Conservation (phyloP, 2,329 filamentous ascomycete genomes). For the Arthrinium phaeospermum region DNA sequence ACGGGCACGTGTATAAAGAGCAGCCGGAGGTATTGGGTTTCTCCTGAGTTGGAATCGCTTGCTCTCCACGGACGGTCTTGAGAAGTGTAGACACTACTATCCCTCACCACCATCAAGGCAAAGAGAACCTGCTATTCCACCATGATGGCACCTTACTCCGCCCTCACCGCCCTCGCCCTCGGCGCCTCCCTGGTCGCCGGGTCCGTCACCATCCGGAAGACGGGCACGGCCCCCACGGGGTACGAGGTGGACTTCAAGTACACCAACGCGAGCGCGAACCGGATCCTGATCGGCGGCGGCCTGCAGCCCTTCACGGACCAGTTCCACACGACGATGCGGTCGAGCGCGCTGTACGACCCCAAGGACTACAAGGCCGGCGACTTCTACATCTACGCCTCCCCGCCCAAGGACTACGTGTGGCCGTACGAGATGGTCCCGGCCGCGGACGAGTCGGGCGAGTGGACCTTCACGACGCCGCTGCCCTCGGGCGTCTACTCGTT, state of each 20-base stretch:
- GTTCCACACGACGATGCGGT: slow-evolving; percentile 33
- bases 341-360: slow-evolving; percentile 33
- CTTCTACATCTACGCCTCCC: slow-evolving; percentile 32
- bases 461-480: slow-evolving; percentile 36
- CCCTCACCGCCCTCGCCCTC: slow-evolving; percentile 5
- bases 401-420: slow-evolving; percentile 28
- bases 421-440: slow-evolving; percentile 35
- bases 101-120: not conserved
- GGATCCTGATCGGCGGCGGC: slow-evolving; percentile 32
- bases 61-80: not conserved
- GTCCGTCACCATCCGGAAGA: slow-evolving; percentile 20
- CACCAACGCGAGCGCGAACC: slow-evolving; percentile 19
- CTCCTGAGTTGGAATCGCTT: not conserved
- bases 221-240: slow-evolving; percentile 20
- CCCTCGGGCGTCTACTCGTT: slow-evolving; percentile 34
- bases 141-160: slow-evolving; percentile 5
- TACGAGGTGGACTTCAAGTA: slow-evolving; percentile 23
- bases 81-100: not conserved
- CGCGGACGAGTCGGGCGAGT: slow-evolving; percentile 28
- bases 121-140: not conserved
- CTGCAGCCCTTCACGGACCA: slow-evolving; percentile 36
- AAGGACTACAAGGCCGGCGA: slow-evolving; percentile 36
- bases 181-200: slow-evolving; percentile 8
- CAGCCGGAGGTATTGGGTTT: not conserved
- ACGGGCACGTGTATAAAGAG: not conserved